Conservation (phyloP, 306 rosid species). For the Carpinus fangiana region DNA sequence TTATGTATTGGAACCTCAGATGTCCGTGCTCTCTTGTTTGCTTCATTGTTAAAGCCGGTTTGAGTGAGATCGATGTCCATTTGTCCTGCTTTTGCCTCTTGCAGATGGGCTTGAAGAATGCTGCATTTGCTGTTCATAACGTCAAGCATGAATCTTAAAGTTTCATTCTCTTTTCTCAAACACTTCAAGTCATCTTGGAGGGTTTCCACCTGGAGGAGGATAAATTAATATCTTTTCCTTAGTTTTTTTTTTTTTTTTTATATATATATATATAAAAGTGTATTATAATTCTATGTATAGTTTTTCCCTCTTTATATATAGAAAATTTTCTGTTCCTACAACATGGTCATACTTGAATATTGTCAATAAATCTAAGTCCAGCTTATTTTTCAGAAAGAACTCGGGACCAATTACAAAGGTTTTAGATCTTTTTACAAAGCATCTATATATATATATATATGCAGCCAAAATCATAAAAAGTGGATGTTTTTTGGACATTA, state of each 20-base stretch:
- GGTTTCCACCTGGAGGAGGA: slow-evolving; percentile 33
- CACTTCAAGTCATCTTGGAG: slow-evolving; percentile 36
- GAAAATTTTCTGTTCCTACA: no score
- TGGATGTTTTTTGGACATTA: no score
- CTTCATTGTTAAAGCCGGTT: slow-evolving; percentile 3
- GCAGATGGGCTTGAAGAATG: slow-evolving; percentile 37
- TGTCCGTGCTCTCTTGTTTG: slow-evolving; percentile 46
- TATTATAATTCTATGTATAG: no score
- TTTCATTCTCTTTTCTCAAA: slow-evolving; percentile 50
- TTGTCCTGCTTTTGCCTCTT: slow-evolving; percentile 27
- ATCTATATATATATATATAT: no score
- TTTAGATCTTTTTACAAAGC: no score
- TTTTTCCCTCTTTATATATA: no score
- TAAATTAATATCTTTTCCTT: not conserved
- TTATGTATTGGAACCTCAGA: slow-evolving; percentile 37
- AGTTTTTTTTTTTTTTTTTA: not conserved
- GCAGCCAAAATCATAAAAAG: no score
- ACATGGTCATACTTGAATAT: not conserved
- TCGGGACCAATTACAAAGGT: not conserved
- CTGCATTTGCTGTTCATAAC: slow-evolving; percentile 48
- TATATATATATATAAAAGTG: no score
- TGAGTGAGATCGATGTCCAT: slow-evolving; percentile 16
- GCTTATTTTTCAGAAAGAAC: not conserved
- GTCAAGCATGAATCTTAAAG: slow-evolving; percentile 53
- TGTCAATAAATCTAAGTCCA: not conserved